Evolutionary conservation across 2,329 filamentous ascomycete genomes (phyloP), one percentile per base, ranked within the genome.

Genomic region (Alternaria gansuensis): DNA sequence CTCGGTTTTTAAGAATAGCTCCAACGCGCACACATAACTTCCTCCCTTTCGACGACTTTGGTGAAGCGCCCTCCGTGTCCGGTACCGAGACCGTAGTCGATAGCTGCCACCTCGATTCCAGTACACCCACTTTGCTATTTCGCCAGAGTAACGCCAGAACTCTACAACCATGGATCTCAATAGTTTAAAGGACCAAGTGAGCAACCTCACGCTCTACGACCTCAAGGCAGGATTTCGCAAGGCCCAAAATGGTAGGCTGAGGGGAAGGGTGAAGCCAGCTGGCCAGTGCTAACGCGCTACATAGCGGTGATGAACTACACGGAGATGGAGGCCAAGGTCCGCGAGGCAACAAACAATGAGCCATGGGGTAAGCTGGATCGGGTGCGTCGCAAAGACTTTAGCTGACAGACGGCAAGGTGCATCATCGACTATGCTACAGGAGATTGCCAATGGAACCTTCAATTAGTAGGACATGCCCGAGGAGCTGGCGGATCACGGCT

Each of bases 281-380:
- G 62, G 63, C 66, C 43, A 51, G 39, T 64, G 64, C 74, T 77
- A 67, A 77, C 57, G 52, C 52, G 57, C 59, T 54, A 51, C 24
- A 64, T 72, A 97, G 93, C 93, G 67, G 93, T 97, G 60, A 97
- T 97, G 93, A 97, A 97, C 81, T 97, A 94, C 79, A 97, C 93
- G 40, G 93, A 97, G 67, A 77, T 77, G 75, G 75, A 77, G 73
- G 69, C 75, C 36, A 77, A 95, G 90, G 93, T 98, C 67, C 90
- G 95, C 79, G 95, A 99, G 84, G 95, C 95, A 29, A 99, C 95
- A 36, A 99, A 99, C 81, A 98, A 98, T 78, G 95, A 99, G 79
- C 95, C 95, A 57, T 99, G 95, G 95, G 95, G 93, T 75, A 62
- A 51, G 69, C 54, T 66, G 88, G 89, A 50, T 91, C 90, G 11